A percentile compares a stretch with the other conserved stretches of the same genome.
Evolutionary conservation across 2,329 filamentous ascomycete species (phyloP).

Genomic region (Cladophialophora psammophila): DNA sequence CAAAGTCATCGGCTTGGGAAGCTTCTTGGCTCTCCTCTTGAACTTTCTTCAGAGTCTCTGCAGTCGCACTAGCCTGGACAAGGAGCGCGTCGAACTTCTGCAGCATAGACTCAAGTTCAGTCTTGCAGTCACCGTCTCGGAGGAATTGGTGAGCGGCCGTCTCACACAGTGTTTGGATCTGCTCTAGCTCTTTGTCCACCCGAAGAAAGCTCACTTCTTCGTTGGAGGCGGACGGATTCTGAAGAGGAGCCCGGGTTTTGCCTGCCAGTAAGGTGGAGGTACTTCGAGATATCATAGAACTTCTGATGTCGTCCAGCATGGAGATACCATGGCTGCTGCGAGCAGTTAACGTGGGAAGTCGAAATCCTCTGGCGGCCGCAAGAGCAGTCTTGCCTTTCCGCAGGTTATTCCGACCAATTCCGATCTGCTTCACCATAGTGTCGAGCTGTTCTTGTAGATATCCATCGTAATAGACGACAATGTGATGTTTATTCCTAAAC

Average conservation of each 20-base stretch:
- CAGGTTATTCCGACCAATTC: slow-evolving; percentile 79
- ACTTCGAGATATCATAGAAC: slow-evolving; percentile 25
- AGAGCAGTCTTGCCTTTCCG: slow-evolving; percentile 83
- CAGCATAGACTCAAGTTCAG: slow-evolving; percentile 75
- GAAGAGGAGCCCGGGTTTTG: slow-evolving; percentile 15
- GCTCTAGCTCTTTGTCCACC: slow-evolving; percentile 79
- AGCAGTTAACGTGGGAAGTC: slow-evolving; percentile 29
- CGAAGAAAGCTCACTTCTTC: slow-evolving; percentile 72
- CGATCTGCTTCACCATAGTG: slow-evolving; percentile 80
- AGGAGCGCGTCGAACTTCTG: slow-evolving; percentile 70
- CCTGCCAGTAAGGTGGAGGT: slow-evolving; percentile 18
- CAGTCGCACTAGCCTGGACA: slow-evolving; percentile 66
- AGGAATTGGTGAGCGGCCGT: slow-evolving; percentile 87
- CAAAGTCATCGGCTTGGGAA: slow-evolving; percentile 33
- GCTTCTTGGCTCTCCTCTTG: slow-evolving; percentile 46
- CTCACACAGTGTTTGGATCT: slow-evolving; percentile 82
- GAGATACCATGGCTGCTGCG: slow-evolving; percentile 13
- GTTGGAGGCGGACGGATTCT: slow-evolving; percentile 19
- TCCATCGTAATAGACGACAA: slow-evolving; percentile 92
- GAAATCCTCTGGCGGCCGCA: slow-evolving; percentile 61
- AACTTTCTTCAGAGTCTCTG: slow-evolving; percentile 63
- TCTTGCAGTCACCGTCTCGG: slow-evolving; percentile 83
- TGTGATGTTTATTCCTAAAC: slow-evolving; percentile 75
- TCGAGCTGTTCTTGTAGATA: slow-evolving; percentile 85
- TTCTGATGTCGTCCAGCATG: slow-evolving; percentile 26